These are phyloP conservation scores for Leccinum solheimii DNA, from an alignment of 1,284 basidiomycete genomes.

Conservation along the genomic window DNA sequence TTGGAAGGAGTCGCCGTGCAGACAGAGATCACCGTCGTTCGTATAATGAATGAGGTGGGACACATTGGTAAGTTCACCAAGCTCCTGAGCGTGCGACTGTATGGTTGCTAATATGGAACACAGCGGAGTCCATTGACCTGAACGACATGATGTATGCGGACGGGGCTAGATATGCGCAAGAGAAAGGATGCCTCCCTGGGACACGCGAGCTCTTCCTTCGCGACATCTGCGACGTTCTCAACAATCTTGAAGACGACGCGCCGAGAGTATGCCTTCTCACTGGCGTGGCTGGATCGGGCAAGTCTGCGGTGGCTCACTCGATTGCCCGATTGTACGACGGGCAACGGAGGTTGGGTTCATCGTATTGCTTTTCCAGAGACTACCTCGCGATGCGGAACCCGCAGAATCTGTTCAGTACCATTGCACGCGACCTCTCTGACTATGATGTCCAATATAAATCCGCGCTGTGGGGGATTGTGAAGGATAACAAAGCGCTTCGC, in stretches of 20 bases:
- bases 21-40: background rate
- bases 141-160: background rate
- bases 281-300: background rate
- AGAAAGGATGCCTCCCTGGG: background rate
- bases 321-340: background rate
- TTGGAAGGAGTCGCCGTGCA: background rate
- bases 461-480: background rate
- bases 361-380: background rate
- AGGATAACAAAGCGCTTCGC: background rate
- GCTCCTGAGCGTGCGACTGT: background rate
- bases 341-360: background rate
- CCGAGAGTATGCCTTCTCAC: background rate
- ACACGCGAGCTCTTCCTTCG: background rate
- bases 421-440: background rate
- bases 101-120: background rate
- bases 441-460: background rate
- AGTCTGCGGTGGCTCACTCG: background rate
- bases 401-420: background rate
- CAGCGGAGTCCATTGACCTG: background rate
- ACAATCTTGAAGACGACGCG: background rate
- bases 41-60: background rate
- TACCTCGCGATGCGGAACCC: background rate
- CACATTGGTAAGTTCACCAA: background rate
- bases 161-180: background rate
- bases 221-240: background rate